Percentiles rank a stretch among this genome's conserved stretches.
phyloP scores from a whole-genome alignment of 176 grass and related monocot species.

The Guadua angustifolia region DNA sequence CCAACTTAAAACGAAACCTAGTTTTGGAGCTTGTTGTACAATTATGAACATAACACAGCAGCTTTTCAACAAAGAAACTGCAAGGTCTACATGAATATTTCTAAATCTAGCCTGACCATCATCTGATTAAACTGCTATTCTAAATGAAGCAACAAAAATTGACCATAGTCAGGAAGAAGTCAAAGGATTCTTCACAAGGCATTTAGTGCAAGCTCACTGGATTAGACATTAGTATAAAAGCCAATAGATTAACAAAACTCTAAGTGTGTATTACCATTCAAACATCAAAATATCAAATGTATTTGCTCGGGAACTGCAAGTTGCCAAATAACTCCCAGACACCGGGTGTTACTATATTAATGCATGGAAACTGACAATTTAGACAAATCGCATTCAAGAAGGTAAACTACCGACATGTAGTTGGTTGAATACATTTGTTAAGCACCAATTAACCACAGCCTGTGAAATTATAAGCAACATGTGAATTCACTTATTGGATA shows the following conservation, averaged over 20 bases:
- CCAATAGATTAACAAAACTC: background rate
- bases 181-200: background rate
- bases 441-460: background rate
- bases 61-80: background rate
- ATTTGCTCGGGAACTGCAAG: background rate
- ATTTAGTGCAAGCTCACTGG: background rate
- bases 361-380: background rate
- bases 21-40: background rate
- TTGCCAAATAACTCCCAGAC: background rate
- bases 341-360: background rate
- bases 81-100: background rate
- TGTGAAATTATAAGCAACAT: background rate
- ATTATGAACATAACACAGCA: background rate
- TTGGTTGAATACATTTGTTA: background rate
- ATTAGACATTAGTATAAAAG: background rate
- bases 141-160: background rate
- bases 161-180: background rate
- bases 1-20: background rate
- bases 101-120: background rate
- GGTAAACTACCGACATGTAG: background rate
- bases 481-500: too few species aligned
- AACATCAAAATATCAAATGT: background rate
- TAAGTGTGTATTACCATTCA: background rate
- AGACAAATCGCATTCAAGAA: background rate
- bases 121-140: background rate